Conservation (phyloP, 2,329 filamentous ascomycete species). For the Kalmusia sp. region DNA sequence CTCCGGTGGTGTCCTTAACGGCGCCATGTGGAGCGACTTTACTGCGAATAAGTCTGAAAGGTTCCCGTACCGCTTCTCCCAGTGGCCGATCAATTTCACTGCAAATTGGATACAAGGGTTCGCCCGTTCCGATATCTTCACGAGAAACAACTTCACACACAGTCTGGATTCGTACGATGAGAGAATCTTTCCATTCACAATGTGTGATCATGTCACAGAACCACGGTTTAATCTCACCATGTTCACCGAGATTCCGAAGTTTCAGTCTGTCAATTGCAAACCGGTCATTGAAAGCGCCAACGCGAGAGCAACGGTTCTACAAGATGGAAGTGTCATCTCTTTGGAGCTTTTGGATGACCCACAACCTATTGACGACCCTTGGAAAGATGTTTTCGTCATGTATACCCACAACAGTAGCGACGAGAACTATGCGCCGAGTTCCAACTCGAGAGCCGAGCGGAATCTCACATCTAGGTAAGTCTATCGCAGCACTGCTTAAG, state of each 20-base stretch:
- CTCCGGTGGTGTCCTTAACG: background rate
- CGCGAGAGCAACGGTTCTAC: constrained; percentile 10
- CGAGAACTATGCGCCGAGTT: background rate
- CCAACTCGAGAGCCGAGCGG: background rate
- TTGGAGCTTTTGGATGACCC: constrained; percentile 10
- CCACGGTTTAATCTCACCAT: background rate
- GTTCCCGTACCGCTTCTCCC: background rate
- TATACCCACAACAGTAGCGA: background rate
- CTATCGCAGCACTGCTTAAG: background rate
- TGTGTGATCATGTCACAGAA: background rate
- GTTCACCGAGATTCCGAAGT: constrained; percentile 12
- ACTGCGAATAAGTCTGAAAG: background rate
- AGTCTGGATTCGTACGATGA: background rate
- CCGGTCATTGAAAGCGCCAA: constrained; percentile 17
- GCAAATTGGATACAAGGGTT: background rate
- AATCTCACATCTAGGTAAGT: background rate
- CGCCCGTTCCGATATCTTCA: background rate
- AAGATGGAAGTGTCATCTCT: constrained; percentile 8
- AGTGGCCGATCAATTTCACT: background rate
- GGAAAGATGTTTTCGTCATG: background rate
- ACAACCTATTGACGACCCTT: background rate
- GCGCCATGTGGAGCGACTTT: background rate
- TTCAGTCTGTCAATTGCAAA: constrained; percentile 15
- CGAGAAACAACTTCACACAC: background rate
- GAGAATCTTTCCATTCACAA: background rate